phyloP scores from a whole-genome alignment of 2,329 filamentous ascomycete genomes.

The Colletotrichum lini region DNA sequence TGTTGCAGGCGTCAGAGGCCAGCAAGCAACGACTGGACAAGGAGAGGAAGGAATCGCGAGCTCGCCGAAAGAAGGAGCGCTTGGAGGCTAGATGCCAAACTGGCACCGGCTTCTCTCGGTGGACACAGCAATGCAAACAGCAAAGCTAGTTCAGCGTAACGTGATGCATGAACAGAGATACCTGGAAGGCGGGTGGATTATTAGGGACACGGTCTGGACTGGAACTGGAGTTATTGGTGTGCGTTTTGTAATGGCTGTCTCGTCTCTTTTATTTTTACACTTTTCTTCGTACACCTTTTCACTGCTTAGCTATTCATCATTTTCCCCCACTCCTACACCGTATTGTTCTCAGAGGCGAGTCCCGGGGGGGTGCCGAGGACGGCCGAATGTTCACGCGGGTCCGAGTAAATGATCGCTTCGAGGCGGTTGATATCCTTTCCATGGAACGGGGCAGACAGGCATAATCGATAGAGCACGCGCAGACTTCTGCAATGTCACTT shows the following conservation, averaged over 20 bases:
- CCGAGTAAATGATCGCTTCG: constrained; percentile 6
- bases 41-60: constrained; percentile 48
- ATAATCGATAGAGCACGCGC: constrained; percentile 30
- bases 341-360: constrained; percentile 20
- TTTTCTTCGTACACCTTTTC: constrained; percentile 22
- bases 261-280: constrained; percentile 3
- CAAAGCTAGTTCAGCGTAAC: constrained; percentile 27
- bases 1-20: constrained; percentile 48
- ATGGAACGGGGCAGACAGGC: constrained; percentile 8
- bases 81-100: constrained; percentile 43
- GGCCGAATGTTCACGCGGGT: neutral
- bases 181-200: constrained; percentile 26
- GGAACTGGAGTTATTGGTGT: constrained; percentile 33
- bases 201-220: constrained; percentile 16
- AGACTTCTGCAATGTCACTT: constrained; percentile 28
- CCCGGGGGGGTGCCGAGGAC: neutral
- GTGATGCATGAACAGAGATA: constrained; percentile 33
- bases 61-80: constrained; percentile 47
- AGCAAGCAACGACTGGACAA: constrained; percentile 48
- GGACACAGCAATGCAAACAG: constrained; percentile 43
- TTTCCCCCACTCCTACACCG: constrained; percentile 6
- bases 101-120: constrained; percentile 41
- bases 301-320: constrained; percentile 24
- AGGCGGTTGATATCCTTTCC: neutral
- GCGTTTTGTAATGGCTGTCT: constrained; percentile 32